Evolutionary conservation across 257 asterid genomes (phyloP).

Genomic region (Verbascum thapsus): DNA sequence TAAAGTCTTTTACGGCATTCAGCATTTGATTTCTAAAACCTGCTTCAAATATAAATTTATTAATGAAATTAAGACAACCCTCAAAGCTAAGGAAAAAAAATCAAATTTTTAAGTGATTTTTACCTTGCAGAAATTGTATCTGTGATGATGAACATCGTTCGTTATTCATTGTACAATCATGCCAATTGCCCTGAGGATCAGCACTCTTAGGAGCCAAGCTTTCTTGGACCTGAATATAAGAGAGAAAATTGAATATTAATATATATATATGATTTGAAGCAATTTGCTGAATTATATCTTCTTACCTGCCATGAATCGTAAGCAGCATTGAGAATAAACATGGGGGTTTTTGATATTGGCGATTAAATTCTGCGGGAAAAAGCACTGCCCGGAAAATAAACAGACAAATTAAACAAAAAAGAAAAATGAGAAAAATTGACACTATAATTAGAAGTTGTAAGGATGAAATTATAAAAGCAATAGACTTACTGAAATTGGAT

Average conservation of each 20-base stretch:
- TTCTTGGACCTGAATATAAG: slow-evolving; percentile 53
- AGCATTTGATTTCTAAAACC: slow-evolving; percentile 76
- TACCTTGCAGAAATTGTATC: slow-evolving; percentile 69
- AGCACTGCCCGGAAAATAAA: slow-evolving; percentile 60
- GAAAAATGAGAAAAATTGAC: not conserved
- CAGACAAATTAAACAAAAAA: not conserved
- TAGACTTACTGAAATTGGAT: slow-evolving; percentile 61
- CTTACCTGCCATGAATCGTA: slow-evolving; percentile 99
- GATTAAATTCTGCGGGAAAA: slow-evolving; percentile 88
- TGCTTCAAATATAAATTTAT: slow-evolving; percentile 26
- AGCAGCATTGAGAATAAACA: slow-evolving; percentile 87
- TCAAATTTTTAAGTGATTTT: not conserved
- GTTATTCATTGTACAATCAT: slow-evolving; percentile 50
- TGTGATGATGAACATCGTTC: slow-evolving; percentile 58
- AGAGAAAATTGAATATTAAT: not conserved
- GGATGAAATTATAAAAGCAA: not conserved
- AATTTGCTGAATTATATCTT: not conserved
- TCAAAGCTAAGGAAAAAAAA: slow-evolving; percentile 13
- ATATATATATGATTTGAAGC: not conserved
- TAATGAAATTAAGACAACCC: no score
- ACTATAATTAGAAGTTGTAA: not conserved
- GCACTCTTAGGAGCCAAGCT: slow-evolving; percentile 73
- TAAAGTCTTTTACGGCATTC: slow-evolving; percentile 50
- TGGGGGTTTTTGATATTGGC: slow-evolving; percentile 67
- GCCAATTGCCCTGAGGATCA: slow-evolving; percentile 69